Base-by-base conservation (phyloP, 176 grass and related monocot genomes). In the Triticum timopheevii region DNA sequence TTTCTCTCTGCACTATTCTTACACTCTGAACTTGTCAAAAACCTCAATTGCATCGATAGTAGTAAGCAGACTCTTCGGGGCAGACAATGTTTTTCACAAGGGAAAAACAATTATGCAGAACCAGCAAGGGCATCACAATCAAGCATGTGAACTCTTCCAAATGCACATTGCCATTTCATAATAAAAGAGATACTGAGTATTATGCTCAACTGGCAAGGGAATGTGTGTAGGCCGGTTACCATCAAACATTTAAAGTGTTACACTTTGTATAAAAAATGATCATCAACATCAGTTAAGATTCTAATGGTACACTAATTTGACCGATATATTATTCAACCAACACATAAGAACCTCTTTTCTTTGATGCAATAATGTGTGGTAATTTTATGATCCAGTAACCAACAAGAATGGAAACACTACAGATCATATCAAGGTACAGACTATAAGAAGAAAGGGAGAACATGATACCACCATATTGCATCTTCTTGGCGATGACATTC, bases 401-500 rank as follows among this genome's bases (percentile, higher is more conserved):
- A 45, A 45, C 23, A 59, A 66, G 44, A 50, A 30, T 3, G 66
- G 13, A 49, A 74, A 80, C 15, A 35, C 30, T 66, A 66, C 4
- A 58, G 3, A 78, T 31, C 36, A 66, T 31, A 68, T n/a, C 28
- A 65, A 23, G 67, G 38, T 19, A 88, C 25, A 61, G 56, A 9
- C 59, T 76, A 50, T 28, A 47, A 1, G 5, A 80, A 22, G 81
- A 2, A 49, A 24, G 13, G 58, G 49, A 19, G 33, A 47, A 47
- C 3, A 80, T 47, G 1, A 67, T 78, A 80, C 69, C 62, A n/a
- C 22, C 40, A 22, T 15, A 0, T 58, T 89, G 77, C 87, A 83
- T 71, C 65, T 83, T 78, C 12, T 42, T 8, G 0, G 85, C 91
- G 19, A 86, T 12, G 1, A 92, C 92, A 65, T 96, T 92, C 27